These are phyloP conservation scores for Puccinia hordei DNA, from an alignment of 1,284 basidiomycete species.

Conservation along the genomic window DNA sequence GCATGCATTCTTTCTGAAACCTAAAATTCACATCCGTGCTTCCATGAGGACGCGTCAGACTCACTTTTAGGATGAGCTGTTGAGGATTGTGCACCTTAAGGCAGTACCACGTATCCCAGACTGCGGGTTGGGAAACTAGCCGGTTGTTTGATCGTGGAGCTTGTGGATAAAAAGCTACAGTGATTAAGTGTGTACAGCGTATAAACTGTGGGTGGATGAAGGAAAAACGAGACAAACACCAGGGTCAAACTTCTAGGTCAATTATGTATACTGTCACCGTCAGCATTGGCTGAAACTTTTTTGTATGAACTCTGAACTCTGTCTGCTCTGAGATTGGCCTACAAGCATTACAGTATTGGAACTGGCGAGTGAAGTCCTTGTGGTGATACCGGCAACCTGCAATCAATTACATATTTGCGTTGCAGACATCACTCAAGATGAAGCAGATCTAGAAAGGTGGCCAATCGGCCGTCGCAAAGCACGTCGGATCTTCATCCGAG, in stretches of 20 bases:
- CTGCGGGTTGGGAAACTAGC: neutral
- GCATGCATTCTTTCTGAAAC: neutral
- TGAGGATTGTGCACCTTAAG: neutral
- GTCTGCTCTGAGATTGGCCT: too few relatives aligned
- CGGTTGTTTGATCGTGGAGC: neutral
- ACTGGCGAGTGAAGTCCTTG: too few relatives aligned
- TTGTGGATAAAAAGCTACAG: neutral
- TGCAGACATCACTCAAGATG: too few relatives aligned
- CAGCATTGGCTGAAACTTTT: too few relatives aligned
- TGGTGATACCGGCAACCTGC: too few relatives aligned
- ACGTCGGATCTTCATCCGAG: too few relatives aligned
- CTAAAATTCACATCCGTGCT: neutral
- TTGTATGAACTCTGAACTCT: too few relatives aligned
- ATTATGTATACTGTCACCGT: too few relatives aligned
- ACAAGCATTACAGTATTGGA: too few relatives aligned
- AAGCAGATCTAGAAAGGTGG: too few relatives aligned
- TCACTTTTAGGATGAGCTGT: conserved; percentile 2
- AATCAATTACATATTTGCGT: too few relatives aligned
- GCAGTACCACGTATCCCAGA: neutral
- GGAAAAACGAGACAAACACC: neutral
- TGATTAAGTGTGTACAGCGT: neutral
- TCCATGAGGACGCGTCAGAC: neutral
- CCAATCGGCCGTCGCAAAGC: too few relatives aligned
- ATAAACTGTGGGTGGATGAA: neutral
- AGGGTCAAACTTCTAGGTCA: neutral